Evolutionary conservation across 2,329 filamentous ascomycete genomes (phyloP).

Genomic region (Aspergillus amoenus): DNA sequence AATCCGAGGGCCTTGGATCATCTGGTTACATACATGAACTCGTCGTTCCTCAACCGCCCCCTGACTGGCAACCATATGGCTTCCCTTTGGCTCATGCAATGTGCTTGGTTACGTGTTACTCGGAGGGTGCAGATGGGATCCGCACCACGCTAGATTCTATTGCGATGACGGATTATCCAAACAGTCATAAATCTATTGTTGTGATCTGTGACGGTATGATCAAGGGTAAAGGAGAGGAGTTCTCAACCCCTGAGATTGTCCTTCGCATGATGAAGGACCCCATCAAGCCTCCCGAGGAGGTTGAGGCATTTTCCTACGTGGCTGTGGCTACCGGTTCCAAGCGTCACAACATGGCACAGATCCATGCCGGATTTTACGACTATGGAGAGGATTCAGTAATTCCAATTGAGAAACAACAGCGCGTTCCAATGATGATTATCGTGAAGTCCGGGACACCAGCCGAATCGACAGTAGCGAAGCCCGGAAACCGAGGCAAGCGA

Average conservation of each 20-base stretch:
- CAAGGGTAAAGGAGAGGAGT: slow-evolving; percentile 85
- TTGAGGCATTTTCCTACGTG: slow-evolving; percentile 90
- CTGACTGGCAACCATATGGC: slow-evolving; percentile 96
- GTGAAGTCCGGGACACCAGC: slow-evolving; percentile 95
- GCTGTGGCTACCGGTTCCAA: slow-evolving; percentile 94
- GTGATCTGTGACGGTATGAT: slow-evolving; percentile 97
- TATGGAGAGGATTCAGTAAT: slow-evolving; percentile 81
- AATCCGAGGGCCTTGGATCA: slow-evolving; percentile 73
- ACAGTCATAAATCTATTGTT: slow-evolving; percentile 96
- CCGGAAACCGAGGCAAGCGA: slow-evolving; percentile 96
- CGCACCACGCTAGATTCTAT: slow-evolving; percentile 94
- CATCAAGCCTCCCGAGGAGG: slow-evolving; percentile 74
- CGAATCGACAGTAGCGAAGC: slow-evolving; percentile 77
- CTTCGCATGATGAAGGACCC: slow-evolving; percentile 94
- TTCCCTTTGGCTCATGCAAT: slow-evolving; percentile 92
- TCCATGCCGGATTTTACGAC: slow-evolving; percentile 97
- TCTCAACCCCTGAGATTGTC: slow-evolving; percentile 86
- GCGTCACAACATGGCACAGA: slow-evolving; percentile 99
- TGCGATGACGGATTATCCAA: slow-evolving; percentile 96
- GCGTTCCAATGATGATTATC: slow-evolving; percentile 94
- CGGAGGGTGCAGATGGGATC: slow-evolving; percentile 88
- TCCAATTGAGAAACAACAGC: slow-evolving; percentile 83
- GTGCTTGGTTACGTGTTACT: slow-evolving; percentile 94
- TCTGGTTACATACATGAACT: slow-evolving; percentile 95
- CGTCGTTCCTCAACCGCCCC: slow-evolving; percentile 92